Evolutionary conservation across 495 filamentous ascomycete species (phyloP), one percentile per base, ranked within the genome.

Genomic region (Apodospora peruviana): DNA sequence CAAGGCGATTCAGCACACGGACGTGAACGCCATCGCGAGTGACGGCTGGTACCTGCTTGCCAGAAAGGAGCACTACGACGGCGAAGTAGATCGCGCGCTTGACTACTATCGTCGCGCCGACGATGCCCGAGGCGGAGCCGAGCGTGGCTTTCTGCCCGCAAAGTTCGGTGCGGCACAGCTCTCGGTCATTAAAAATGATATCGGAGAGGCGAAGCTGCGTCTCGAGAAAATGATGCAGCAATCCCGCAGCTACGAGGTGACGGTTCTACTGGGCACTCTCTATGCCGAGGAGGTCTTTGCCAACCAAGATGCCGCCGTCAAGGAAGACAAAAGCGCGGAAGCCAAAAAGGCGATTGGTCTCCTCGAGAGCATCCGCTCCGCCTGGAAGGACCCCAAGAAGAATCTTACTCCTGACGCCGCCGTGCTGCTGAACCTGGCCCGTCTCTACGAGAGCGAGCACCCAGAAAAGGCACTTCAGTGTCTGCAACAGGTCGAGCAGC

Each of bases 1-100:
- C 61, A 93, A 91, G 64, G 90, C 94, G 1, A 96, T 97, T 52
- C 87, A 96, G 59, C 81, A 87, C 50, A 96, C 91, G 2, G 93
- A 98, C 61, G 90, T 96, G 52, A 91, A 94, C 65, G 85, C 88
- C 11, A 87, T 97, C 62, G 91, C 91, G 2, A 95, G 90, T 63
- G 93, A 98, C 58, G 93, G 91, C 18, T 96, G 90, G 90, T 97
- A 95, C 67, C 69, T 95, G 3, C 81, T 97, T 12, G 93, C 88
- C 11, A 76, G 90, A 38, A 96, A 94, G 59, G 84, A 87, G 51
- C 93, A 98, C 66, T 87, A 86, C 35, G 66, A 65, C 17, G 78
- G 81, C 19, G 82, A 96, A 43, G 58, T 75, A 18, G 68, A 82
- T 10, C 81, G 77, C 36, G 90, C 93, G 5, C 73, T 71, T 10